phyloP scores from a whole-genome alignment of 306 rosid species.

The Elaeagnus macrophylla region DNA sequence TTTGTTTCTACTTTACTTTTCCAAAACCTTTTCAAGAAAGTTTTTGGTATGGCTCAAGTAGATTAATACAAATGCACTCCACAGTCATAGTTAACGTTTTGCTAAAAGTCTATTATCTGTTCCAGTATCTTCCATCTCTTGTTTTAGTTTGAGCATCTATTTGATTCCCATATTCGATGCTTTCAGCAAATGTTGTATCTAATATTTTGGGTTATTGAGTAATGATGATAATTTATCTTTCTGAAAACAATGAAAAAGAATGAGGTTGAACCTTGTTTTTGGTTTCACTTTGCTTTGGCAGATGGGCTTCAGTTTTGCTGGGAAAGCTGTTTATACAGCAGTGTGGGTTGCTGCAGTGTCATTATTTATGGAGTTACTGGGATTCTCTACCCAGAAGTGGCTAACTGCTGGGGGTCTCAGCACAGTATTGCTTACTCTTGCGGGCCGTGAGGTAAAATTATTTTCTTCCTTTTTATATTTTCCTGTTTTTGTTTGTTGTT shows the following conservation, averaged over 20 bases:
- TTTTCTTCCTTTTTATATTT: slow-evolving; percentile 25
- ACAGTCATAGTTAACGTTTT: not conserved
- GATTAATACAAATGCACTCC: slow-evolving; percentile 4
- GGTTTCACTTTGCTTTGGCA: slow-evolving; percentile 25
- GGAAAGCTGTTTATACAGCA: slow-evolving; percentile 80
- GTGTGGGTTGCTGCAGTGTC: slow-evolving; percentile 99
- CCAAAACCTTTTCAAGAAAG: slow-evolving; percentile 12
- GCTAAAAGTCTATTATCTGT: not conserved
- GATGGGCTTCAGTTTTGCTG: slow-evolving; percentile 94
- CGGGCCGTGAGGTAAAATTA: slow-evolving; percentile 85
- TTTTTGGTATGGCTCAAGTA: slow-evolving; percentile 3
- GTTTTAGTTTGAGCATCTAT: not conserved
- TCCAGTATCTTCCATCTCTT: not conserved
- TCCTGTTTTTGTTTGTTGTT: slow-evolving; percentile 4
- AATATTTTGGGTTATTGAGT: slow-evolving; percentile 10
- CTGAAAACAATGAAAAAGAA: not conserved
- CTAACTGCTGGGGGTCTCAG: slow-evolving; percentile 99
- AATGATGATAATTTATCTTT: slow-evolving; percentile 10
- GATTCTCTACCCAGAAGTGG: slow-evolving; percentile 98
- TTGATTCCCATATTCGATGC: not conserved
- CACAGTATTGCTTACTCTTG: slow-evolving; percentile 86
- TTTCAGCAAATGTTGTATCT: slow-evolving; percentile 4
- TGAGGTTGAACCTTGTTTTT: slow-evolving; percentile 10
- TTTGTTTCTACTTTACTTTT: slow-evolving; percentile 7
- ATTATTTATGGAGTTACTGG: slow-evolving; percentile 92